Evolutionary conservation across 495 filamentous ascomycete genomes (phyloP).

Genomic region (Penicillium mononematosum): DNA sequence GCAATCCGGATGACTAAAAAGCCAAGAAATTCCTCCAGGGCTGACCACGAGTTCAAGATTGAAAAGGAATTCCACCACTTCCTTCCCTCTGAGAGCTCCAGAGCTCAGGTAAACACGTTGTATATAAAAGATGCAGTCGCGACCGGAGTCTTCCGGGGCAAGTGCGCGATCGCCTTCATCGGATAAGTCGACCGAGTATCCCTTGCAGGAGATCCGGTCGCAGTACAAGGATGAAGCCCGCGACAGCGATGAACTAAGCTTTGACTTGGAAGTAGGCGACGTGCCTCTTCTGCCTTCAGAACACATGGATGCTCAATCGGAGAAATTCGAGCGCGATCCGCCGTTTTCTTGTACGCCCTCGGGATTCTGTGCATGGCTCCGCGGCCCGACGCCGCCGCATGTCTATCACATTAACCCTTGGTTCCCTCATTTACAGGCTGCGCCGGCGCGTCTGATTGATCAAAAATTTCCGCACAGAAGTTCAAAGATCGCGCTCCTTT

Average conservation of each 20-base stretch:
- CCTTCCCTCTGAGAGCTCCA: not conserved
- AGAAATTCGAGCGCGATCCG: conserved; percentile 15
- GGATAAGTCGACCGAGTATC: conserved; percentile 4
- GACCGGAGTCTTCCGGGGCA: conserved; percentile 5
- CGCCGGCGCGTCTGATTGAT: conserved; percentile 59
- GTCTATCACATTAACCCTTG: conserved; percentile 62
- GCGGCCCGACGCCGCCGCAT: conserved; percentile 59
- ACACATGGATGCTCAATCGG: conserved; percentile 1
- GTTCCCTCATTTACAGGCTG: conserved; percentile 60
- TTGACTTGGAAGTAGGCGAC: conserved; percentile 26
- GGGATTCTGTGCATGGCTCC: conserved; percentile 31
- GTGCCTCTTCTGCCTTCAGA: conserved; percentile 22
- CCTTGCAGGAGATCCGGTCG: conserved; percentile 16
- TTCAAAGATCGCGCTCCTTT: conserved; percentile 52
- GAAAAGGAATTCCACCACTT: not conserved
- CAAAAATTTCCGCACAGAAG: conserved; percentile 52
- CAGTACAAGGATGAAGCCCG: conserved; percentile 20
- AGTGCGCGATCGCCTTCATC: not conserved
- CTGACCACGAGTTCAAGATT: not conserved
- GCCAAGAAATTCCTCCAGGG: conserved; percentile 10
- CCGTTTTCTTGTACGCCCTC: conserved; percentile 31
- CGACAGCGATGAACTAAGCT: conserved; percentile 17
- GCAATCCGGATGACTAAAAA: conserved; percentile 17
- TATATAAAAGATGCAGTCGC: conserved; percentile 18
- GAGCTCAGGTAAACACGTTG: not conserved